Percentiles rank a stretch among this genome's conserved stretches.
These are phyloP conservation scores for Gigaspora rosea DNA, from an alignment of 192 early-diverging fungal species.

Conservation along the genomic window DNA sequence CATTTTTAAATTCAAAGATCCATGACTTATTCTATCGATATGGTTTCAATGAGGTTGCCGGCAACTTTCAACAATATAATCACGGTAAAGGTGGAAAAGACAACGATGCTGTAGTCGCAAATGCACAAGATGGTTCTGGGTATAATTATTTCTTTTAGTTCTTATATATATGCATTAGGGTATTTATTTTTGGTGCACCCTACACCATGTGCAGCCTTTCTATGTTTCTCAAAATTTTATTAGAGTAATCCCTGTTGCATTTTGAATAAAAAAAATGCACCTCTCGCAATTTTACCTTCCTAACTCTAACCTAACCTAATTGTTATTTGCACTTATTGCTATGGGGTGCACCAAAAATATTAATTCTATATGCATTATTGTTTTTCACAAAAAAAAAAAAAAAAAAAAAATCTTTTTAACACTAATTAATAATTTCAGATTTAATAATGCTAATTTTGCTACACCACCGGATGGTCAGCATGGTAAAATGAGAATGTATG, in stretches of 20 bases:
- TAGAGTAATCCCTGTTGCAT: too few relatives aligned
- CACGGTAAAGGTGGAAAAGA: constrained; percentile 75
- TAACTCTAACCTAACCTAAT: too few relatives aligned
- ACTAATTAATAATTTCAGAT: constrained; percentile 22
- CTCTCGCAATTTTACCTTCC: too few relatives aligned
- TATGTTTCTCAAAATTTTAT: too few relatives aligned
- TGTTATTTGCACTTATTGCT: too few relatives aligned
- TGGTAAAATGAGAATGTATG: constrained; percentile 94
- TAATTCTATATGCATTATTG: too few relatives aligned
- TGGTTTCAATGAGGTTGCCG: constrained; percentile 88
- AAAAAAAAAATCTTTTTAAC: background rate
- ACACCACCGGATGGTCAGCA: constrained; percentile 92
- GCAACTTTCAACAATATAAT: constrained; percentile 95
- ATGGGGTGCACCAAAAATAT: too few relatives aligned
- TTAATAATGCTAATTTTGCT: constrained; percentile 95
- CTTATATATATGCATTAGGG: background rate
- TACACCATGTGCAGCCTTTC: too few relatives aligned
- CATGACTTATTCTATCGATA: constrained; percentile 90
- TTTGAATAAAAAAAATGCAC: too few relatives aligned
- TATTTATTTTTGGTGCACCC: background rate
- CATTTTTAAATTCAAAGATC: constrained; percentile 44
- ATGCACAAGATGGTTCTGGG: constrained; percentile 90
- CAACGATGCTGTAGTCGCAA: constrained; percentile 86
- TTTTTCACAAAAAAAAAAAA: background rate
- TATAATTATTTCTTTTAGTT: background rate